Conservation (phyloP, 345 rosid species). For the Aquilaria sinensis region DNA sequence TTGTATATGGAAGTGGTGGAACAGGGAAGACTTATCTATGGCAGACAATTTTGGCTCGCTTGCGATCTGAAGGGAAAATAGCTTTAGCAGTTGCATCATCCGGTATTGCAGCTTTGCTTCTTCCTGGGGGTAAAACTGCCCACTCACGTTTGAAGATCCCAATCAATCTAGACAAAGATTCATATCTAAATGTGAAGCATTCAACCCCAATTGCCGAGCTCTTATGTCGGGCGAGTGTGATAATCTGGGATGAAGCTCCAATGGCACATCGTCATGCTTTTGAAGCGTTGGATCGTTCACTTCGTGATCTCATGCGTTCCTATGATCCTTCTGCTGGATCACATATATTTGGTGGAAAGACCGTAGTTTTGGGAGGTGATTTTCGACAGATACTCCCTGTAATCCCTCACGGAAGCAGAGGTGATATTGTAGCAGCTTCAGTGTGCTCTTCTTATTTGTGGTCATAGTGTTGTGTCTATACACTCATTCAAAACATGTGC, state of each 20-base stretch:
- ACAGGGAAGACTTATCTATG: too few relatives aligned
- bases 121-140: background rate
- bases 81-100: too few relatives aligned
- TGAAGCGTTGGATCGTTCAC: background rate
- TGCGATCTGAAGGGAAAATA: too few relatives aligned
- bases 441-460: too few relatives aligned
- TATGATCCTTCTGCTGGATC: background rate
- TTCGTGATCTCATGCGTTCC: background rate
- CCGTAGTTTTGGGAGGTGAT: background rate
- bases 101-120: too few relatives aligned
- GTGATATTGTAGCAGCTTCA: too few relatives aligned
- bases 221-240: background rate
- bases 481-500: too few relatives aligned
- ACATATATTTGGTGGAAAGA: background rate
- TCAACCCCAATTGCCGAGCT: background rate
- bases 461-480: background rate
- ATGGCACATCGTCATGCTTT: background rate
- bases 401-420: too few relatives aligned
- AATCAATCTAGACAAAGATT: background rate
- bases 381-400: background rate
- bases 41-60: too few relatives aligned
- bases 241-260: conserved; percentile 9
- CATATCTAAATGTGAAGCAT: background rate
- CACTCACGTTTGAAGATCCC: too few relatives aligned
- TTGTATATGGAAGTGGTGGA: too few relatives aligned